phyloP scores from a whole-genome alignment of 352 stramenopile species.

The Phytopythium mirpurense region DNA sequence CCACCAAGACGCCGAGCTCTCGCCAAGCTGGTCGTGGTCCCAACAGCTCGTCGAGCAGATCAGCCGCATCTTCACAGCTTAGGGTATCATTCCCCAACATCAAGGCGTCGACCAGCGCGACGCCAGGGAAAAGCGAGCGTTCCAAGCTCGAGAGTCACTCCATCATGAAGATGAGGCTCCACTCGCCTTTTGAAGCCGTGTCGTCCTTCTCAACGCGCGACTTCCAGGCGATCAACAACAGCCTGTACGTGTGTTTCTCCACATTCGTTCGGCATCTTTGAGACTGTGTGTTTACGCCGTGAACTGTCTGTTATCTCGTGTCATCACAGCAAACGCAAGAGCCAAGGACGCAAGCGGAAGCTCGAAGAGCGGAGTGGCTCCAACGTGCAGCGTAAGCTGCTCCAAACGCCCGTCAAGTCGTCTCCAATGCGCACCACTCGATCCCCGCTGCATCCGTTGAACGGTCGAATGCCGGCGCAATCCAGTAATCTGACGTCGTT shows the following conservation, averaged over 20 bases:
- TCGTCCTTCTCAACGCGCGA: conserved; percentile 47
- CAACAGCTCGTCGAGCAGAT: conserved; percentile 5
- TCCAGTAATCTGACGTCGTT: conserved; percentile 6
- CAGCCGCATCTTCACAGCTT: conserved; percentile 16
- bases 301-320: background rate
- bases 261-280: too few species aligned
- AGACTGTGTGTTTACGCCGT: background rate
- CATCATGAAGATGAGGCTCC: conserved; percentile 79
- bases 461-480: conserved; percentile 21
- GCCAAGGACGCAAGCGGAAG: conserved; percentile 51
- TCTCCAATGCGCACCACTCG: conserved; percentile 11
- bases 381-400: conserved; percentile 63
- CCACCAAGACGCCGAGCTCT: conserved; percentile 1
- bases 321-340: conserved; percentile 48
- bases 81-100: conserved; percentile 75
- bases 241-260: conserved; percentile 32
- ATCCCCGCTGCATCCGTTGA: conserved; percentile 39
- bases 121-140: conserved; percentile 58
- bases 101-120: conserved; percentile 65
- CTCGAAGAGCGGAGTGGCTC: conserved; percentile 23
- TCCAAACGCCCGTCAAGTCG: conserved; percentile 66
- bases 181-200: conserved; percentile 40
- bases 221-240: conserved; percentile 83
- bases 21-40: conserved; percentile 9
- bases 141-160: conserved; percentile 51